Evolutionary conservation across 768 basidiomycete genomes (phyloP).

Genomic region (Hysterangium stoloniferum): DNA sequence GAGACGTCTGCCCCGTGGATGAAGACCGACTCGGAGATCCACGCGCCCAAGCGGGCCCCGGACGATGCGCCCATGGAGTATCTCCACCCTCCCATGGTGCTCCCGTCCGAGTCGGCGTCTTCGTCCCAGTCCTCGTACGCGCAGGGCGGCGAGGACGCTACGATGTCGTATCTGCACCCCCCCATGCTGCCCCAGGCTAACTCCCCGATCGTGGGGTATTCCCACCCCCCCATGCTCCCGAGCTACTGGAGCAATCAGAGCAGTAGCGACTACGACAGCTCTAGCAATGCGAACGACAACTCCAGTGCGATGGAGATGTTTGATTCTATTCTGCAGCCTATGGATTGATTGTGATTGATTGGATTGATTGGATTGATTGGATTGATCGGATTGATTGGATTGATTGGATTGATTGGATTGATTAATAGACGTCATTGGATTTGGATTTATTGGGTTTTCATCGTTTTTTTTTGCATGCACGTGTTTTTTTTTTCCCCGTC

Average conservation of each 20-base stretch:
- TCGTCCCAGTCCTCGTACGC: slow-evolving; percentile 54
- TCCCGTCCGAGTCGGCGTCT: slow-evolving; percentile 27
- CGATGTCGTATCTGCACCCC: slow-evolving; percentile 40
- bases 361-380: too few relatives aligned
- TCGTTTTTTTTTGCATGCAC: slow-evolving; percentile 2
- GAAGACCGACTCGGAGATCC: slow-evolving; percentile 36
- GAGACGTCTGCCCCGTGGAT: slow-evolving; percentile 49
- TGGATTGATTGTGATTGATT: slow-evolving; percentile 2
- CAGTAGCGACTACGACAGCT: slow-evolving; percentile 3
- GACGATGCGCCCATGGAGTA: slow-evolving; percentile 37
- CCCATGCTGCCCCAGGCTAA: slow-evolving; percentile 44
- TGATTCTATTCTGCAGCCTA: slow-evolving; percentile 11
- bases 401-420: too few relatives aligned
- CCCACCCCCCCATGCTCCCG: slow-evolving; percentile 31
- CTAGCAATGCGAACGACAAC: slow-evolving; percentile 27
- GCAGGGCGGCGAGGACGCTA: slow-evolving; percentile 49
- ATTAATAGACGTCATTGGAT: not conserved
- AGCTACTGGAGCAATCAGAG: slow-evolving; percentile 25
- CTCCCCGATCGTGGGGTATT: slow-evolving; percentile 21
- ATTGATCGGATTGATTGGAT: too few relatives aligned
- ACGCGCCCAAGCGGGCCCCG: slow-evolving; percentile 65
- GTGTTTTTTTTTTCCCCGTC: slow-evolving; percentile 11
- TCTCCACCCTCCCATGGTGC: slow-evolving; percentile 65
- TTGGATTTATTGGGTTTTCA: slow-evolving; percentile 1
- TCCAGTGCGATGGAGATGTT: slow-evolving; percentile 24